A percentile compares a stretch with the other conserved stretches of the same genome.
phyloP scores from a whole-genome alignment of 768 basidiomycete species.

The Russula compacta region DNA sequence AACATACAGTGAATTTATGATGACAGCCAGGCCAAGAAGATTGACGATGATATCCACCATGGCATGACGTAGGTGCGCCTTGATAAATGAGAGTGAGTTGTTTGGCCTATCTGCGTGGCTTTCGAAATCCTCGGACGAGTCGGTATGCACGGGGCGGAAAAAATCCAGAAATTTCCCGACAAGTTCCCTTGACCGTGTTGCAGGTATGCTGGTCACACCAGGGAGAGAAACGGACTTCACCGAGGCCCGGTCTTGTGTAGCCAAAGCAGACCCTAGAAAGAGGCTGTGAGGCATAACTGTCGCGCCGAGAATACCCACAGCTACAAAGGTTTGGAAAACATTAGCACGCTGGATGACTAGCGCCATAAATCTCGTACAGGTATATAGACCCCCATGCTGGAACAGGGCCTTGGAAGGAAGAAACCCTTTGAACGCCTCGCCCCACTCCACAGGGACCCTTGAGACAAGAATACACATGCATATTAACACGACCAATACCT shows the following conservation, averaged over 20 bases:
- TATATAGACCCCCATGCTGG: conserved; percentile 15
- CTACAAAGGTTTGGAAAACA: neutral
- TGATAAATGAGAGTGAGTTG: conserved; percentile 45
- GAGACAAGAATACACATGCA: conserved; percentile 21
- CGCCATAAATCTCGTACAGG: conserved; percentile 3
- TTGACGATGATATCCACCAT: conserved; percentile 57
- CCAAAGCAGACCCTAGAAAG: conserved; percentile 36
- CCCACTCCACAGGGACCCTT: conserved; percentile 14
- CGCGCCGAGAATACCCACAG: conserved; percentile 28
- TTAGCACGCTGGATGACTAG: neutral
- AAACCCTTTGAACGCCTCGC: conserved; percentile 12
- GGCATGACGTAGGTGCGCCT: conserved; percentile 55
- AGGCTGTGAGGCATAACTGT: conserved; percentile 44
- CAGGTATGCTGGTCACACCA: neutral
- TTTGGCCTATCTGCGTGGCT: conserved; percentile 41
- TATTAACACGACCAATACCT: conserved; percentile 19
- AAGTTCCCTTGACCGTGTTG: neutral
- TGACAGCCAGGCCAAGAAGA: conserved; percentile 75
- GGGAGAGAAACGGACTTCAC: neutral
- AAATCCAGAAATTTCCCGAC: neutral
- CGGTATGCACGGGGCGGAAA: conserved; percentile 5
- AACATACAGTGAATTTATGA: conserved; percentile 76
- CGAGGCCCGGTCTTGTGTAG: conserved; percentile 33
- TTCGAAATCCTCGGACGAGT: neutral
- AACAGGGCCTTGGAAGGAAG: conserved; percentile 16